phyloP scores from a whole-genome alignment of 176 grass and related monocot genomes.

The Alloteropsis semialata region DNA sequence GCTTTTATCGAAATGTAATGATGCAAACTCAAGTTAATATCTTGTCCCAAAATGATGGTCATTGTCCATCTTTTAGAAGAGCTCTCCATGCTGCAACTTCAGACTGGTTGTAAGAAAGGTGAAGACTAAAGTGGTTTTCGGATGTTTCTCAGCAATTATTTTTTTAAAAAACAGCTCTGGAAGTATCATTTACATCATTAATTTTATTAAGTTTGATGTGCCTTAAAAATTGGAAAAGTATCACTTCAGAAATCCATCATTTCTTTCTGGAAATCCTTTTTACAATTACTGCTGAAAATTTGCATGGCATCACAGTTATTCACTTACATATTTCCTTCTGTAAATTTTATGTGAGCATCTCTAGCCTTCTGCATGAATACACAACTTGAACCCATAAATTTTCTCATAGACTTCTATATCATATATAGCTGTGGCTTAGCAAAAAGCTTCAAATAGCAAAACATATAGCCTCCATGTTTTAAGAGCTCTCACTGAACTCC shows the following conservation, averaged over 20 bases:
- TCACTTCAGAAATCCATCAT: not conserved
- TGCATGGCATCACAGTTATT: not conserved
- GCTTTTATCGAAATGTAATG: not conserved
- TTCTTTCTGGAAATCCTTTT: not conserved
- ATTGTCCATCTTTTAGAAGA: not conserved
- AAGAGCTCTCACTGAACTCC: not conserved
- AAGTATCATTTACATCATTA: not conserved
- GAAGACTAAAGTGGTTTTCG: too few relatives aligned
- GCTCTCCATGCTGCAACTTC: conserved; percentile 2
- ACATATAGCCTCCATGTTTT: not conserved
- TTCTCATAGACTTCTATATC: not conserved
- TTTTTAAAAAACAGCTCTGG: not conserved
- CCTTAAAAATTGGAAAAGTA: not conserved
- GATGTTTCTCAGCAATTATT: not conserved
- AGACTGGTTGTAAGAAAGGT: not conserved
- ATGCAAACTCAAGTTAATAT: not conserved
- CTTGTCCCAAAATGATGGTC: not conserved
- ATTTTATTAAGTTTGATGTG: not conserved
- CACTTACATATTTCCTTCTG: not conserved
- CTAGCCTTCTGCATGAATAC: not conserved
- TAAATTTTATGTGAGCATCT: not conserved
- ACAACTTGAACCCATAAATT: not conserved
- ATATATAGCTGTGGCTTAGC: not conserved
- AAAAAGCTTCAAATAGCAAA: not conserved
- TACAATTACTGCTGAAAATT: not conserved